Conservation (phyloP, 306 rosid genomes). For the Trichosanthes cucumerina region DNA sequence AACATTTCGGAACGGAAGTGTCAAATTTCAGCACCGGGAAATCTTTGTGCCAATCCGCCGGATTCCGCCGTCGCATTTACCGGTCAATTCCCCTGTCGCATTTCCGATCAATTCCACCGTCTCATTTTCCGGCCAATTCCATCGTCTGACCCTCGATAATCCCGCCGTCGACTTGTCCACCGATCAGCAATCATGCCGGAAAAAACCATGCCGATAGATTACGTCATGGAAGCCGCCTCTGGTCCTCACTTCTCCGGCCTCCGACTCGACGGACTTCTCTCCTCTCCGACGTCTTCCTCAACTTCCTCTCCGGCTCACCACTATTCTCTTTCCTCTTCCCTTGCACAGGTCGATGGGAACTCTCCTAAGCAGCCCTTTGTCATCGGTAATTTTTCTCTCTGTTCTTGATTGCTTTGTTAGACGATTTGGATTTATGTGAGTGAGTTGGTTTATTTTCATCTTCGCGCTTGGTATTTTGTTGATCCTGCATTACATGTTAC, state of each 20-base stretch:
- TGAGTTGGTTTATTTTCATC: neutral
- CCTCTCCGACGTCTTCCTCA: conserved; percentile 36
- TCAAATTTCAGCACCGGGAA: neutral
- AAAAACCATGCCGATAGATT: conserved; percentile 59
- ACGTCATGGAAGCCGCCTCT: conserved; percentile 85
- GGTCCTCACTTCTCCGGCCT: conserved; percentile 95
- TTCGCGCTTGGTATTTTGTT: neutral
- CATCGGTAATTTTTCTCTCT: conserved; percentile 39
- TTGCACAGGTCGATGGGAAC: conserved; percentile 31
- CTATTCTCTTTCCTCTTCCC: conserved; percentile 12
- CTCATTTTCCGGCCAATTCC: neutral
- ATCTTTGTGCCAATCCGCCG: neutral
- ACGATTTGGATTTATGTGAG: neutral
- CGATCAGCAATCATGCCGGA: conserved; percentile 37
- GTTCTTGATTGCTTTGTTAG: neutral
- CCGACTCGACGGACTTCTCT: conserved; percentile 50
- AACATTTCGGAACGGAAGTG: neutral
- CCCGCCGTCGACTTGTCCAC: neutral
- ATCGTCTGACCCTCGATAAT: neutral
- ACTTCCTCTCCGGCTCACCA: conserved; percentile 33
- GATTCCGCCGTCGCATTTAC: neutral
- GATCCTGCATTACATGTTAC: neutral
- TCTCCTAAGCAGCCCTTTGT: conserved; percentile 62
- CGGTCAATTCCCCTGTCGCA: neutral
- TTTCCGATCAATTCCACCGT: neutral